Evolutionary conservation across 768 basidiomycete genomes (phyloP).

Genomic region (Naganishia friedmannii): DNA sequence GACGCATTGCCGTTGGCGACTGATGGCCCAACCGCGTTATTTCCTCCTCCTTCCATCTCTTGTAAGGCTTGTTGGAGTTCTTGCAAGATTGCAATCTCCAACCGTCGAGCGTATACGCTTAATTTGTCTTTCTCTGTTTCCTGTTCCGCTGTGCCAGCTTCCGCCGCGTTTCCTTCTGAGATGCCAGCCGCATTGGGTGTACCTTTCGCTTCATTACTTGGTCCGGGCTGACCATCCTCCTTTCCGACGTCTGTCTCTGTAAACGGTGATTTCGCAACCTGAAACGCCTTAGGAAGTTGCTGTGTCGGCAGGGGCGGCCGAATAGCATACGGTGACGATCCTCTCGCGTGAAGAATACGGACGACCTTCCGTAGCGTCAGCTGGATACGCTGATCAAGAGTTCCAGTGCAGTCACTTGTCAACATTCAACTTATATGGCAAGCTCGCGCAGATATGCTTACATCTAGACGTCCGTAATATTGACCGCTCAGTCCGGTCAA

Average conservation of each 20-base stretch:
- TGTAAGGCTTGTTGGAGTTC: slow-evolving; percentile 17
- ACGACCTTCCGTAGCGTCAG: slow-evolving; percentile 24
- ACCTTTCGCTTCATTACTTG: neutral
- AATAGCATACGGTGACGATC: slow-evolving; percentile 10
- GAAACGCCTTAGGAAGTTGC: neutral
- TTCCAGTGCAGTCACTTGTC: neutral
- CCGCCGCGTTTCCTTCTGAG: neutral
- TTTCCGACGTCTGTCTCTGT: neutral
- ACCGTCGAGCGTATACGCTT: slow-evolving; percentile 27
- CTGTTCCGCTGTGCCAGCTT: neutral
- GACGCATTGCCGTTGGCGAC: neutral
- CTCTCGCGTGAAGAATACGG: slow-evolving; percentile 9
- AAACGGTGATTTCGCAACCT: neutral
- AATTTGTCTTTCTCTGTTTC: neutral
- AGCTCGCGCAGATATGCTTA: neutral
- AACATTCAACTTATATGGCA: neutral
- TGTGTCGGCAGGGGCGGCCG: slow-evolving; percentile 5
- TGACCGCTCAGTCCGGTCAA: slow-evolving; percentile 28
- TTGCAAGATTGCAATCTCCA: slow-evolving; percentile 26
- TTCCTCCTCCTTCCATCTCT: slow-evolving; percentile 17
- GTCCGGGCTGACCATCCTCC: neutral
- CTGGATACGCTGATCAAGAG: slow-evolving; percentile 4
- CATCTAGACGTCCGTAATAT: slow-evolving; percentile 30
- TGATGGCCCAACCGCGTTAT: neutral
- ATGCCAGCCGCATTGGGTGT: neutral